phyloP scores from a whole-genome alignment of 1,284 basidiomycete species.

The Malassezia pachydermatis region DNA sequence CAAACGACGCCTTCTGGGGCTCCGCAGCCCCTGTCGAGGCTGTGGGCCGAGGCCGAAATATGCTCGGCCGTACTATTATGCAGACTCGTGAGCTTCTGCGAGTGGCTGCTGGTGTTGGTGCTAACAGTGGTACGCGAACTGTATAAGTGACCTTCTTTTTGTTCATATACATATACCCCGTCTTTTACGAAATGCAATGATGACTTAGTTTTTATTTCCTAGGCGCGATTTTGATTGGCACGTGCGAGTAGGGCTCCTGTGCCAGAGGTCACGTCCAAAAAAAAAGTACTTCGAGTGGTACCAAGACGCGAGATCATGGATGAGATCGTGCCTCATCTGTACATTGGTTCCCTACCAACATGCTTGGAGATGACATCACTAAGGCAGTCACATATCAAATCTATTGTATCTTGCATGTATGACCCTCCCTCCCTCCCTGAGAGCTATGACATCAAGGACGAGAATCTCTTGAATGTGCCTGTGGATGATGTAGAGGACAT shows the following conservation, averaged over 20 bases:
- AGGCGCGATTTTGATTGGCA: slow-evolving; percentile 1
- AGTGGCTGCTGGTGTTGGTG: slow-evolving; percentile 19
- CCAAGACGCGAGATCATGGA: slow-evolving; percentile 35
- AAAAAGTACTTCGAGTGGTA: not conserved
- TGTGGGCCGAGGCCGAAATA: slow-evolving; percentile 23
- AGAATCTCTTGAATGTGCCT: slow-evolving; percentile 39
- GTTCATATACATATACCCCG: no score
- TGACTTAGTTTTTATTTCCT: no score
- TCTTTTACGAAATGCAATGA: no score
- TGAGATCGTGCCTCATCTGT: slow-evolving; percentile 36
- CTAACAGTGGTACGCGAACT: slow-evolving; percentile 26
- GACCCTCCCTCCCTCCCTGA: slow-evolving; percentile 22
- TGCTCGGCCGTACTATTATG: slow-evolving; percentile 28
- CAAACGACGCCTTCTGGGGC: slow-evolving; percentile 40
- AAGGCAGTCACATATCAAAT: slow-evolving; percentile 26
- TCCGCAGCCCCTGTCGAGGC: slow-evolving; percentile 1
- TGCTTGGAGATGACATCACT: slow-evolving; percentile 34
- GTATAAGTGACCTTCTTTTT: no score
- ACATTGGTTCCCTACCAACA: slow-evolving; percentile 34
- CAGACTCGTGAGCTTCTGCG: slow-evolving; percentile 26
- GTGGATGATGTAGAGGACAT: slow-evolving; percentile 48
- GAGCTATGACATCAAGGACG: slow-evolving; percentile 20
- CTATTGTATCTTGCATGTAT: slow-evolving; percentile 37
- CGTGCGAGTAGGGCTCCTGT: not conserved
- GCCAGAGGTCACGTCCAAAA: not conserved